A percentile compares a stretch with the other conserved stretches of the same genome.
These are phyloP conservation scores for Cyclotella sp. DNA, from an alignment of 108 stramenopile species.

Conservation along the genomic window DNA sequence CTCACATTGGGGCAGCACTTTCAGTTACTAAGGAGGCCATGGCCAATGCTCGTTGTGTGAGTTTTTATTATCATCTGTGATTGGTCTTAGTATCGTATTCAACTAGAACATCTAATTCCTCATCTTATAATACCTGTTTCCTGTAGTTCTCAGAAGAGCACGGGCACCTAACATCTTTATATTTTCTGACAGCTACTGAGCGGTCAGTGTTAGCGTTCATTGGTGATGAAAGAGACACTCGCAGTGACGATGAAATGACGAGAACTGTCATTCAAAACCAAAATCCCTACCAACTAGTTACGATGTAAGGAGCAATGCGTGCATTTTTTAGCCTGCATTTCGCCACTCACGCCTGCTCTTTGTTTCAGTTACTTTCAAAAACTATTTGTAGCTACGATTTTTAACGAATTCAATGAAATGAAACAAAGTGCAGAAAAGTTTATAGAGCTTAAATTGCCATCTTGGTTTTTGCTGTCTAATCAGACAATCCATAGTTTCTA, in stretches of 20 bases:
- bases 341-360: background rate
- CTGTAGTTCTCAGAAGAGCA: constrained; percentile 1
- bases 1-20: background rate
- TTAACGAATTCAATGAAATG: background rate
- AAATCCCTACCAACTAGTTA: background rate
- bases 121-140: too few relatives aligned
- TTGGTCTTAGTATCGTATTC: background rate
- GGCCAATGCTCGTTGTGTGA: background rate
- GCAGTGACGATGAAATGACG: background rate
- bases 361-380: background rate
- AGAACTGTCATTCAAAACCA: background rate
- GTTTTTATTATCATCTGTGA: background rate
- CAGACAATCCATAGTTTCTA: background rate
- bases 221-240: background rate
- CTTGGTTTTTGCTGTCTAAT: background rate
- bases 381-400: background rate
- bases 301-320: background rate
- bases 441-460: background rate
- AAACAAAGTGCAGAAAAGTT: background rate
- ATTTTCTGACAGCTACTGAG: background rate
- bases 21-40: background rate
- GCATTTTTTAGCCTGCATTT: background rate
- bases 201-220: background rate
- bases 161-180: background rate
- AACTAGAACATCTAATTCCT: background rate